Conservation (phyloP, 805 yeast genomes). For the Cyberlindnera euphorbiiphila region DNA sequence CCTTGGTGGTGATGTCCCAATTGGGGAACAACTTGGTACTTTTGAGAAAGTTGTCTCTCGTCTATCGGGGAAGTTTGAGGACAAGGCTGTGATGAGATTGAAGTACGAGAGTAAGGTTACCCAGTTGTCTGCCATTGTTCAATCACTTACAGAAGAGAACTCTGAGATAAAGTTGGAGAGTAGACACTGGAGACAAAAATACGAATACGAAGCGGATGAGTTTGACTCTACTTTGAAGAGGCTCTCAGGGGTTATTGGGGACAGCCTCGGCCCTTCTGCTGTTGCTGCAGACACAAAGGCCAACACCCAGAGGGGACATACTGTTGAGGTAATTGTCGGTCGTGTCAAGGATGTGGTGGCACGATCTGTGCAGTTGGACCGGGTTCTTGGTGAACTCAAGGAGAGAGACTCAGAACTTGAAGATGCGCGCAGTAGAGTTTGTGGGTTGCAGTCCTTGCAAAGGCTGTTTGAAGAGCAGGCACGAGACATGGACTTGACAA, state of each 20-base stretch:
- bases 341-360: neutral
- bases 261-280: no score
- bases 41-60: slow-evolving; percentile 2
- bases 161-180: neutral
- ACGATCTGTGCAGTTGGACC: neutral
- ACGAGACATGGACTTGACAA: neutral
- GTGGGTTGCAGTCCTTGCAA: neutral
- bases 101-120: slow-evolving; percentile 3
- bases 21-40: slow-evolving; percentile 2
- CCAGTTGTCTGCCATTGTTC: slow-evolving; percentile 1
- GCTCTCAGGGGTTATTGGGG: neutral
- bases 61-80: slow-evolving; percentile 2
- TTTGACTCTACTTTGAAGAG: slow-evolving; percentile 5
- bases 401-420: neutral
- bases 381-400: neutral
- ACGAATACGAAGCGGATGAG: slow-evolving; percentile 1
- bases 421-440: neutral
- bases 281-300: no score
- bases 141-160: slow-evolving; percentile 2
- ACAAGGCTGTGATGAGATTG: slow-evolving; percentile 2
- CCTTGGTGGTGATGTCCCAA: neutral
- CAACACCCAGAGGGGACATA: no score
- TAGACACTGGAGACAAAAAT: slow-evolving; percentile 3
- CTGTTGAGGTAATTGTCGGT: neutral
- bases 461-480: neutral